Percentiles rank a stretch among this genome's conserved stretches.
Conservation (phyloP, 441 rosid species). For the Arabidopsis lyrata region DNA sequence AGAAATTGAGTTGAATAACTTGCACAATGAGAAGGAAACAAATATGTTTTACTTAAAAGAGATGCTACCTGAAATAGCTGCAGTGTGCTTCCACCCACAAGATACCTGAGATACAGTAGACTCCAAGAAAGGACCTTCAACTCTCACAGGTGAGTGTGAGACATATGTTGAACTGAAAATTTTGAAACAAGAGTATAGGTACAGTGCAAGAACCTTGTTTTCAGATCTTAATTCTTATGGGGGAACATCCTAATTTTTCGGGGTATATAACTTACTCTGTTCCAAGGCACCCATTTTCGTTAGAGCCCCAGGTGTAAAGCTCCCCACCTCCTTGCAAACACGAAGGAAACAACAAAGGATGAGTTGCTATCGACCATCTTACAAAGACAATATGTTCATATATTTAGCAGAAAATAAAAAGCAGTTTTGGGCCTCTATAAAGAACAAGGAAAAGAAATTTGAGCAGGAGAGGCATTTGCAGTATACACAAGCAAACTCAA, state of each 20-base stretch:
- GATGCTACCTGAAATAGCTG: conserved; percentile 83
- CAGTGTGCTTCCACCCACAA: conserved; percentile 99
- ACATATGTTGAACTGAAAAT: conserved; percentile 65
- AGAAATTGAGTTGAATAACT: conserved; percentile 12
- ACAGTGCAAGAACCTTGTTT: conserved; percentile 9
- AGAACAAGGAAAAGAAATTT: conserved; percentile 11
- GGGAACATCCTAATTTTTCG: neutral
- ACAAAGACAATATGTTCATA: conserved; percentile 3
- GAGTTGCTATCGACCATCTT: conserved; percentile 16
- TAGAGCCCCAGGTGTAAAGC: conserved; percentile 88
- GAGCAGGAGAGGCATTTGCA: neutral
- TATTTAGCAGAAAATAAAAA: neutral
- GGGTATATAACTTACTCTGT: conserved; percentile 57
- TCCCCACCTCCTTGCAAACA: conserved; percentile 63
- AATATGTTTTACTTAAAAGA: neutral
- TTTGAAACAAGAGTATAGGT: neutral
- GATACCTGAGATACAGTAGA: conserved; percentile 82
- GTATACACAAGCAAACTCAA: neutral
- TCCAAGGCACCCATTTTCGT: conserved; percentile 98
- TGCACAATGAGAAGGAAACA: neutral
- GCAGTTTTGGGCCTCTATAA: neutral
- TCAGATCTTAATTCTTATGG: conserved; percentile 17
- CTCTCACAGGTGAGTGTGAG: conserved; percentile 75
- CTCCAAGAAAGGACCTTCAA: conserved; percentile 70
- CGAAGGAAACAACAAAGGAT: conserved; percentile 26